Conservation (phyloP, 805 yeast genomes). For the Myxozyma monticola region DNA sequence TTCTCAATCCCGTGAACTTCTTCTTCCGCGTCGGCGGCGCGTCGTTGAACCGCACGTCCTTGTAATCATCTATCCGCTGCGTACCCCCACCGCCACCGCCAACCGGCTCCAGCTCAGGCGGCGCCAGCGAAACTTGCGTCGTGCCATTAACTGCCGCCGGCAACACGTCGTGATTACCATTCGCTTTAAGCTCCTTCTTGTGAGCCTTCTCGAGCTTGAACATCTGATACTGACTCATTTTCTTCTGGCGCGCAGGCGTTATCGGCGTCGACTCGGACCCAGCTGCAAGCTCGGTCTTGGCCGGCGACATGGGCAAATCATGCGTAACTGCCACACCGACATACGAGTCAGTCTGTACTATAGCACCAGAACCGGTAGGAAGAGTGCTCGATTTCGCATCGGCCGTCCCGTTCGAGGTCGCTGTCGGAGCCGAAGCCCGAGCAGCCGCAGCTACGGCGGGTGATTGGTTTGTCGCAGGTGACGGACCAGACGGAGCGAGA, state of each 20-base stretch:
- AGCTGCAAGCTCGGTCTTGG: constrained; percentile 1
- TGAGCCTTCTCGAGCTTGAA: constrained; percentile 14
- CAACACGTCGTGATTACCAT: too few relatives aligned
- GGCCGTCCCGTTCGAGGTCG: too few relatives aligned
- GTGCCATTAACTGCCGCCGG: neutral
- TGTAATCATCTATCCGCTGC: too few relatives aligned
- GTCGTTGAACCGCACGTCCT: neutral
- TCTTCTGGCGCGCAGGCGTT: constrained; percentile 9
- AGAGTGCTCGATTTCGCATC: too few relatives aligned
- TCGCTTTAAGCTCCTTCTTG: constrained; percentile 45
- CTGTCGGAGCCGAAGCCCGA: too few relatives aligned
- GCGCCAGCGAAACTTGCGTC: neutral
- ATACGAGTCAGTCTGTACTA: neutral
- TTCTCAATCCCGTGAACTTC: constrained; percentile 21
- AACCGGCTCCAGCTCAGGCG: constrained; percentile 1
- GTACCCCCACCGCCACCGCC: neutral
- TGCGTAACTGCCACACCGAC: neutral
- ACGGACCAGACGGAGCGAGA: too few relatives aligned
- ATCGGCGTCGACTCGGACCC: constrained; percentile 1
- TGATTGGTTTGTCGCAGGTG: too few relatives aligned
- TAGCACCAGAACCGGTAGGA: too few relatives aligned
- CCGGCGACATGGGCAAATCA: neutral
- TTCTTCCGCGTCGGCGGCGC: constrained; percentile 22
- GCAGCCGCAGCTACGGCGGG: too few relatives aligned
- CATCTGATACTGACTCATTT: constrained; percentile 22